phyloP scores from a whole-genome alignment of 176 grass and related monocot genomes.

The Secale cereale region DNA sequence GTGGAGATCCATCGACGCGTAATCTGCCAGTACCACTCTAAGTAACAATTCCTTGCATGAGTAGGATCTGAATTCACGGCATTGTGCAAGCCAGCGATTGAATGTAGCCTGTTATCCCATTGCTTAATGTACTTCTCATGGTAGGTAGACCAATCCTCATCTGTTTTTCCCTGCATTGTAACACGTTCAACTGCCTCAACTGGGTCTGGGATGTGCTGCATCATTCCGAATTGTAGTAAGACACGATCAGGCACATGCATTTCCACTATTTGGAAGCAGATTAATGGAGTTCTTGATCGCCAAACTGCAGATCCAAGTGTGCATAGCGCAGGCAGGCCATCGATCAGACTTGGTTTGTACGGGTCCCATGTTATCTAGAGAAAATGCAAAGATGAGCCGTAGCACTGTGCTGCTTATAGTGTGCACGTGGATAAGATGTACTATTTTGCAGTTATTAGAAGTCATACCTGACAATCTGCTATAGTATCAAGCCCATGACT shows the following conservation, averaged over 20 bases:
- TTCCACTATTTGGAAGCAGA: slow-evolving; percentile 55
- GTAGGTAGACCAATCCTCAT: slow-evolving; percentile 47
- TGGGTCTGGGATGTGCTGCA: slow-evolving; percentile 40
- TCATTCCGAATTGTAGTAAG: slow-evolving; percentile 46
- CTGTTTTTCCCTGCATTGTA: slow-evolving; percentile 48
- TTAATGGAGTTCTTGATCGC: slow-evolving; percentile 32
- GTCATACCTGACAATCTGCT: slow-evolving; percentile 38
- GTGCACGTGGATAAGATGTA: background rate
- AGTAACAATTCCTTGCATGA: slow-evolving; percentile 43
- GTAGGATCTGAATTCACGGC: slow-evolving; percentile 25
- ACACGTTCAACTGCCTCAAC: slow-evolving; percentile 40
- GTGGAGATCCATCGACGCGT: slow-evolving; percentile 47
- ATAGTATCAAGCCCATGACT: slow-evolving; percentile 41
- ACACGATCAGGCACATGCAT: slow-evolving; percentile 50
- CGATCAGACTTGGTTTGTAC: slow-evolving; percentile 28
- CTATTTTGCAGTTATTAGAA: background rate
- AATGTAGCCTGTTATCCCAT: slow-evolving; percentile 29
- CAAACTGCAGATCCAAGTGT: slow-evolving; percentile 41
- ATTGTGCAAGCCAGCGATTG: slow-evolving; percentile 11
- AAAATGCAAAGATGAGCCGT: background rate
- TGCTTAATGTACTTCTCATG: slow-evolving; percentile 45
- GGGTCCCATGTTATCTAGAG: slow-evolving; percentile 49
- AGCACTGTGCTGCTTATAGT: background rate
- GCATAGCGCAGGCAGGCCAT: slow-evolving; percentile 26
- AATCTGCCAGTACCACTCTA: slow-evolving; percentile 48